Conservation (phyloP, 345 rosid genomes). For the Syzygium oleosum region DNA sequence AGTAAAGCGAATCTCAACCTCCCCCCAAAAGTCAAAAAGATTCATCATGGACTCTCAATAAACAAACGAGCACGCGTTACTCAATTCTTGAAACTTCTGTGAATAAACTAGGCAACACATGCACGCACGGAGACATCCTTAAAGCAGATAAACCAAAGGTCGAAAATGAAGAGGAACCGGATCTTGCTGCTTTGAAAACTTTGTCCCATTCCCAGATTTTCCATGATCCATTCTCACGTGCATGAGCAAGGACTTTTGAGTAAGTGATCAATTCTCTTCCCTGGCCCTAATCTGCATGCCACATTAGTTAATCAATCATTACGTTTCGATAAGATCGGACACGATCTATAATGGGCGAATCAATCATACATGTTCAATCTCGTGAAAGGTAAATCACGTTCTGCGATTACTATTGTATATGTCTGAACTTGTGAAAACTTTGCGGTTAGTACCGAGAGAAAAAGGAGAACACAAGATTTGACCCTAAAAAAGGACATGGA, state of each 20-base stretch:
- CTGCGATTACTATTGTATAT: not conserved
- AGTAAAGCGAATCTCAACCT: not conserved
- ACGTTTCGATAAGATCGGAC: not conserved
- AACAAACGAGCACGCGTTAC: not conserved
- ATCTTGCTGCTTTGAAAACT: not conserved
- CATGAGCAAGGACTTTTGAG: not conserved
- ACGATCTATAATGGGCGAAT: not conserved
- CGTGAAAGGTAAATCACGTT: not conserved
- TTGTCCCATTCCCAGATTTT: not conserved
- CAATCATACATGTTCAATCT: not conserved
- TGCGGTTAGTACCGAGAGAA: not conserved
- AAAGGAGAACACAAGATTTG: not conserved
- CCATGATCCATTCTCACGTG: not conserved
- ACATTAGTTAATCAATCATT: not conserved
- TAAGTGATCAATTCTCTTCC: not conserved
- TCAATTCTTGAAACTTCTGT: not conserved
- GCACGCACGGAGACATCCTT: not conserved
- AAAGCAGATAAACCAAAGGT: not conserved
- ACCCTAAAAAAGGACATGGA: slow-evolving; percentile 4
- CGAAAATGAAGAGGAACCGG: not conserved
- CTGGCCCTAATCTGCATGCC: not conserved
- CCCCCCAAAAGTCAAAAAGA: not conserved
- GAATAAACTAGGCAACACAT: not conserved
- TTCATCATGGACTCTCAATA: not conserved
- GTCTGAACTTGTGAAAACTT: not conserved